phyloP scores from a whole-genome alignment of 805 yeast genomes.

The Blastobotrys americana region DNA sequence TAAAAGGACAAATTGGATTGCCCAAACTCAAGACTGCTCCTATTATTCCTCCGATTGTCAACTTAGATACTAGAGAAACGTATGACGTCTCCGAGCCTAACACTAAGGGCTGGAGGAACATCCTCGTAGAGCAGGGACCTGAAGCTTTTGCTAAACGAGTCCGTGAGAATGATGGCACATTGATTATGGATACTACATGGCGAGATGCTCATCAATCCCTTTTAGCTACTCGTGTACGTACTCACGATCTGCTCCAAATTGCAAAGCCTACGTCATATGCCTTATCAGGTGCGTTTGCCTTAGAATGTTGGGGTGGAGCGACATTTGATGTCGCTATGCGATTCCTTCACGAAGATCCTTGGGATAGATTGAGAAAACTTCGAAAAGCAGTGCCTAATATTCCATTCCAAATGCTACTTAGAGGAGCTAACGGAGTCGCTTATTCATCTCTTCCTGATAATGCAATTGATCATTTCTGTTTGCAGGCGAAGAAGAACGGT shows the following conservation, averaged over 20 bases:
- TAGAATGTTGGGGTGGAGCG: slow-evolving; percentile 99
- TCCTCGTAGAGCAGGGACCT: slow-evolving; percentile 78
- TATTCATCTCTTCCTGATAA: slow-evolving; percentile 97
- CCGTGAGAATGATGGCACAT: slow-evolving; percentile 73
- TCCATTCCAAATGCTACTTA: slow-evolving; percentile 97
- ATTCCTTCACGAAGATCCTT: slow-evolving; percentile 96
- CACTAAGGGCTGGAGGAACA: slow-evolving; percentile 88
- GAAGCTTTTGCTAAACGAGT: slow-evolving; percentile 84
- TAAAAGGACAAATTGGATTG: slow-evolving; percentile 89
- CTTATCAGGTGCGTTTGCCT: slow-evolving; percentile 79
- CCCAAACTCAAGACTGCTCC: slow-evolving; percentile 80
- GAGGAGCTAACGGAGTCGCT: slow-evolving; percentile 99
- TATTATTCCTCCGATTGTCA: slow-evolving; percentile 63
- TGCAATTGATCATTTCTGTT: slow-evolving; percentile 94
- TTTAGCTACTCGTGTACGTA: slow-evolving; percentile 94
- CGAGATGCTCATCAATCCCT: slow-evolving; percentile 99
- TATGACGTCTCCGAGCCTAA: slow-evolving; percentile 53
- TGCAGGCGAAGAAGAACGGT: slow-evolving; percentile 91
- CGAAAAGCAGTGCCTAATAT: slow-evolving; percentile 92
- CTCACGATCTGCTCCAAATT: slow-evolving; percentile 81
- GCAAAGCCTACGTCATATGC: slow-evolving; percentile 95
- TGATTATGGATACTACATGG: slow-evolving; percentile 98
- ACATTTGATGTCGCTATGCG: slow-evolving; percentile 98
- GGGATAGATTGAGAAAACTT: slow-evolving; percentile 88
- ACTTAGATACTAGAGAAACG: slow-evolving; percentile 48